Conservation (phyloP, 1,284 basidiomycete species). For the Boletus sp. region DNA sequence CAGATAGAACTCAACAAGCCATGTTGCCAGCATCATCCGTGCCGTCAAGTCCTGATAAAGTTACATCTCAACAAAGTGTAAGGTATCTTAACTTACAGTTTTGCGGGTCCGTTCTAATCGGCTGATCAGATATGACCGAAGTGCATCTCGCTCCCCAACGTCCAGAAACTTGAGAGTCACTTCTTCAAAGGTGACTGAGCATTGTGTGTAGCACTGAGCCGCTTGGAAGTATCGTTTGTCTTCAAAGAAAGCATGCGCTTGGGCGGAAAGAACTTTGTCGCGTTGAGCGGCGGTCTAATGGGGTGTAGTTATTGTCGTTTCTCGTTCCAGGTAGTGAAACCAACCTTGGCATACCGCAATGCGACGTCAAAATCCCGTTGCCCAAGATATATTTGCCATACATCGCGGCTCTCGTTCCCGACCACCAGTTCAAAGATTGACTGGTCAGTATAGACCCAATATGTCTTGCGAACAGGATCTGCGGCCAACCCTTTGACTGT, state of each 20-base stretch:
- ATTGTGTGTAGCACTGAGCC: slow-evolving; percentile 88
- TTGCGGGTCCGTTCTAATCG: slow-evolving; percentile 80
- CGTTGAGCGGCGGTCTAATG: slow-evolving; percentile 77
- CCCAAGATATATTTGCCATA: slow-evolving; percentile 90
- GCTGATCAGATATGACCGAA: slow-evolving; percentile 87
- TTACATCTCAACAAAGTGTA: not conserved
- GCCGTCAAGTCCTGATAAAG: slow-evolving; percentile 77
- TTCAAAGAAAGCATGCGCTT: slow-evolving; percentile 83
- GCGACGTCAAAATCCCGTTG: slow-evolving; percentile 77
- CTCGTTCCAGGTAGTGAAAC: slow-evolving; percentile 10
- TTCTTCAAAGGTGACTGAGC: slow-evolving; percentile 87
- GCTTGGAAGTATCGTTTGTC: slow-evolving; percentile 86
- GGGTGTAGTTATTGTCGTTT: slow-evolving; percentile 2
- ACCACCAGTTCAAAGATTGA: slow-evolving; percentile 89
- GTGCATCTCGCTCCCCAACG: slow-evolving; percentile 85
- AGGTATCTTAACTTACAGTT: slow-evolving; percentile 47
- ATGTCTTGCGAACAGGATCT: slow-evolving; percentile 86
- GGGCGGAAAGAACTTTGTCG: slow-evolving; percentile 79
- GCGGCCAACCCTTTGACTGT: slow-evolving; percentile 68
- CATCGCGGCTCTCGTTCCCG: slow-evolving; percentile 86
- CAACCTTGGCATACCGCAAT: slow-evolving; percentile 76
- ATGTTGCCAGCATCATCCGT: slow-evolving; percentile 97
- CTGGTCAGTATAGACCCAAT: slow-evolving; percentile 91
- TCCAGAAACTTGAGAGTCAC: slow-evolving; percentile 91
- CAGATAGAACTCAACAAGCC: slow-evolving; percentile 97